A percentile compares a stretch with the other conserved stretches of the same genome.
Evolutionary conservation across 306 rosid genomes (phyloP).

Genomic region (Quercus glauca): DNA sequence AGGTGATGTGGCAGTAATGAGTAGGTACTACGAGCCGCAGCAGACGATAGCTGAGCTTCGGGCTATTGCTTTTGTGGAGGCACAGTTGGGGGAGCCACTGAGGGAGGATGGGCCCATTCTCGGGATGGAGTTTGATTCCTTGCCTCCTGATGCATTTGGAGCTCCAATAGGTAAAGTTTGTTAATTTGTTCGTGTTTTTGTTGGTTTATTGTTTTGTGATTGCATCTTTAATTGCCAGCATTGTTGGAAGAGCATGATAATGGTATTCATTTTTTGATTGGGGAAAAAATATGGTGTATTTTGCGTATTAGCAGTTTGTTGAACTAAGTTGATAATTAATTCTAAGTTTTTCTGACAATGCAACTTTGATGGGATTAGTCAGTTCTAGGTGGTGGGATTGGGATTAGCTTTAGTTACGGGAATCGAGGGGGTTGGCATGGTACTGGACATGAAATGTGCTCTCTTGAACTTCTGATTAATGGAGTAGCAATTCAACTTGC

Average conservation of each 20-base stretch:
- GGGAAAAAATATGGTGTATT: not conserved
- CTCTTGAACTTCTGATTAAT: slow-evolving; percentile 2
- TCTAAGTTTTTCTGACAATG: not conserved
- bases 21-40: slow-evolving; percentile 39
- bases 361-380: not conserved
- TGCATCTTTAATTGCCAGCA: slow-evolving; percentile 8
- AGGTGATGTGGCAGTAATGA: slow-evolving; percentile 34
- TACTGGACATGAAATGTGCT: not conserved
- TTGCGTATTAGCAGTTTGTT: not conserved
- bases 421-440: not conserved
- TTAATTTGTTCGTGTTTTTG: not conserved
- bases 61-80: slow-evolving; percentile 68
- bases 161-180: slow-evolving; percentile 55
- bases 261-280: not conserved
- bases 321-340: not conserved
- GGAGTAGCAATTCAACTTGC: slow-evolving; percentile 15
- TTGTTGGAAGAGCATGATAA: not conserved
- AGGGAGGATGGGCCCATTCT: slow-evolving; percentile 77
- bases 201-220: not conserved
- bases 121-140: slow-evolving; percentile 74
- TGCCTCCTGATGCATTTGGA: slow-evolving; percentile 80
- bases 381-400: not conserved
- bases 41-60: slow-evolving; percentile 48
- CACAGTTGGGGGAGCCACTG: slow-evolving; percentile 58
- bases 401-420: not conserved